A percentile compares a stretch with the other conserved stretches of the same genome.
These are phyloP conservation scores for Verticillium klebahnii DNA, from an alignment of 2,329 filamentous ascomycete genomes.

Conservation along the genomic window DNA sequence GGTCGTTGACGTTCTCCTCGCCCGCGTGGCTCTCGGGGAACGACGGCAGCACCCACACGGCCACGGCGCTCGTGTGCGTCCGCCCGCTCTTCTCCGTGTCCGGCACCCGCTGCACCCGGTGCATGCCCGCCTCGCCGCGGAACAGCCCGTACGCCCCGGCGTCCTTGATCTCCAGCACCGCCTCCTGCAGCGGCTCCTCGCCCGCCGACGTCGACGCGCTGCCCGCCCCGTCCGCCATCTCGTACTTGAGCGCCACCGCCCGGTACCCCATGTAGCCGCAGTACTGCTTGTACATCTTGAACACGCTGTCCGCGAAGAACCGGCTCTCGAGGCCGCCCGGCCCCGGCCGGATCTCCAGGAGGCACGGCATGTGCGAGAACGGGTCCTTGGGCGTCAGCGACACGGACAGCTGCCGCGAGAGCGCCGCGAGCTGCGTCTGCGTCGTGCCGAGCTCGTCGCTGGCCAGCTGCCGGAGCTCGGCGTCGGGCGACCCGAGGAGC, in stretches of 20 bases:
- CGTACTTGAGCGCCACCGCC: conserved; percentile 71
- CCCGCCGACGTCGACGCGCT: conserved; percentile 46
- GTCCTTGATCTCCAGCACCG: conserved; percentile 76
- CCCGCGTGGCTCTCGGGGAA: conserved; percentile 57
- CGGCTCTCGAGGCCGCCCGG: conserved; percentile 89
- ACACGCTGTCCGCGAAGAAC: conserved; percentile 80
- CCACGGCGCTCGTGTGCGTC: conserved; percentile 89
- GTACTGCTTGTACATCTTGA: conserved; percentile 84
- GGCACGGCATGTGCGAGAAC: conserved; percentile 83
- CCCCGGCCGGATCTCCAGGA: conserved; percentile 88
- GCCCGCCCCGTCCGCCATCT: conserved; percentile 63
- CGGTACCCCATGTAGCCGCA: conserved; percentile 67
- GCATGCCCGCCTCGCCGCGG: conserved; percentile 86
- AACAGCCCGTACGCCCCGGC: conserved; percentile 76
- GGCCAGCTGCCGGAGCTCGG: conserved; percentile 73
- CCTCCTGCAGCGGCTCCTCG: conserved; percentile 75
- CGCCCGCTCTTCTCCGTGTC: conserved; percentile 87
- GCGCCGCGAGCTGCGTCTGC: conserved; percentile 51
- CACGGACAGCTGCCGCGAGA: conserved; percentile 66
- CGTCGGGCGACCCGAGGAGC: conserved; percentile 48
- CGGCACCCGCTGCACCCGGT: conserved; percentile 90
- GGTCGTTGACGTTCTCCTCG: conserved; percentile 68
- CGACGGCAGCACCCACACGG: conserved; percentile 85
- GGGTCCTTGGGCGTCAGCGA: conserved; percentile 83
- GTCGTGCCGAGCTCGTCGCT: conserved; percentile 75